Base-by-base conservation (phyloP, 2,329 filamentous ascomycete genomes). In the Tetracladium maxilliforme region DNA sequence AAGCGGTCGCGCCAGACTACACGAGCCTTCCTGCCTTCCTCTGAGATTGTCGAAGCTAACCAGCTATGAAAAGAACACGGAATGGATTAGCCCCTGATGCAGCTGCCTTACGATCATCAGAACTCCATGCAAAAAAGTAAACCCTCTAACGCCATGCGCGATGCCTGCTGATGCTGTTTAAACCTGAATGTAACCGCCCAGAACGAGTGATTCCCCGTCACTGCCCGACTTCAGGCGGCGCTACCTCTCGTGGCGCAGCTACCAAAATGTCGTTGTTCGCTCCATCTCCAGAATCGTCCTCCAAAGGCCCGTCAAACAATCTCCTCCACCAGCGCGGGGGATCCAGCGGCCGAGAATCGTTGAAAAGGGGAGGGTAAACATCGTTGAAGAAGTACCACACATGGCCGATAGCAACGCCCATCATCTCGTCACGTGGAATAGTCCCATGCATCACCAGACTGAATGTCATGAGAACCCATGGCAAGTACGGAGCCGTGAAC, bases 351-450 rank as follows among this genome's bases (percentile, higher is more conserved):
- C 81, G 67, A 25, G 78, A 75, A 11, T 83, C 83, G 34, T 78
- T 73, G 51, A 94, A 81, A 21, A 94, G 66, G 4, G 84, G 80
- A 4, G 90, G 90, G 50, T 93, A 98, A 10, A 98, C 86, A 48
- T 98, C 90, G 31, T 75, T 81, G 51, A 95, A 94, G 56, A 94
- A 98, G 51, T 95, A 98, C 78, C 86, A 95, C 20, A 95, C 65
- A 52, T 98, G 90, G 7, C 90, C 90, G 19, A 95, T 86, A 7
- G 90, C 72, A 10, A 94, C 83, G 4, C 90, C 90, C 57, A 92
- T 83, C 34, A 98, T 78, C 58, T 98, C 90, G 48, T 95, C 90
- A 52, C 92, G 92, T 4, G 90, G 90, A 21, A 95, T 64, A 5
- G 68, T 78, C 6, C 82, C 82, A 47, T 95, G 84, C 47, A 95